A percentile compares a stretch with the other conserved stretches of the same genome.
These are phyloP conservation scores for Plasmodium knowlesi DNA, from an alignment of 169 alveolate species.

Conservation along the genomic window DNA sequence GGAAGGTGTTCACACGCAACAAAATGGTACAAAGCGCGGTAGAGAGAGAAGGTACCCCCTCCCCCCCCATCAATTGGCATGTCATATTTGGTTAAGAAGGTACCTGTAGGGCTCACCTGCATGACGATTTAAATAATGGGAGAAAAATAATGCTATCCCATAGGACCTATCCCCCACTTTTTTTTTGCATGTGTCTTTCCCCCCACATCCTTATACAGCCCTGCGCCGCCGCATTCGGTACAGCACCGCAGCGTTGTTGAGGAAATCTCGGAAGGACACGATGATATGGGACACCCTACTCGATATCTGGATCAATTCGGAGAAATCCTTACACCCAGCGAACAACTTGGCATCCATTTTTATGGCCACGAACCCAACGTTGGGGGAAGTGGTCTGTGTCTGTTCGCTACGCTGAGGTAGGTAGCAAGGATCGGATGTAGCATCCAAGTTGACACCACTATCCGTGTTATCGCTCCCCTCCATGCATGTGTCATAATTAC, in stretches of 20 bases:
- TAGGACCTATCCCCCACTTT: neutral
- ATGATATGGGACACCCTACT: constrained; percentile 63
- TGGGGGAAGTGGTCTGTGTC: neutral
- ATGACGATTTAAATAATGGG: neutral
- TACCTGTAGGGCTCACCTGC: neutral
- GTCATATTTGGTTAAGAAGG: neutral
- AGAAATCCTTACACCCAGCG: constrained; percentile 41
- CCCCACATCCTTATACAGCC: constrained; percentile 6
- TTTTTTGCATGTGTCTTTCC: neutral
- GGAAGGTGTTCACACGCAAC: neutral
- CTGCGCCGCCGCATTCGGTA: constrained; percentile 38
- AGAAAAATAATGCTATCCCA: neutral
- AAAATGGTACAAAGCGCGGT: neutral
- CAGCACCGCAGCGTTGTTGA: constrained; percentile 44
- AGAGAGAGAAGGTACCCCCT: neutral
- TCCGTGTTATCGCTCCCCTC: neutral
- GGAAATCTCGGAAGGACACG: constrained; percentile 64
- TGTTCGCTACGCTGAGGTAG: neutral
- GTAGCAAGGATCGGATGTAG: neutral
- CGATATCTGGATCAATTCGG: constrained; percentile 53
- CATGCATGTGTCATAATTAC: neutral
- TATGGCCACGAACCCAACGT: constrained; percentile 63
- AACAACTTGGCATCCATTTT: constrained; percentile 56
- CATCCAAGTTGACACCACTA: neutral
- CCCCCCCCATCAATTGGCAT: no score